Conservation (phyloP, 352 stramenopile genomes). For the Phytophthora citrophthora region DNA sequence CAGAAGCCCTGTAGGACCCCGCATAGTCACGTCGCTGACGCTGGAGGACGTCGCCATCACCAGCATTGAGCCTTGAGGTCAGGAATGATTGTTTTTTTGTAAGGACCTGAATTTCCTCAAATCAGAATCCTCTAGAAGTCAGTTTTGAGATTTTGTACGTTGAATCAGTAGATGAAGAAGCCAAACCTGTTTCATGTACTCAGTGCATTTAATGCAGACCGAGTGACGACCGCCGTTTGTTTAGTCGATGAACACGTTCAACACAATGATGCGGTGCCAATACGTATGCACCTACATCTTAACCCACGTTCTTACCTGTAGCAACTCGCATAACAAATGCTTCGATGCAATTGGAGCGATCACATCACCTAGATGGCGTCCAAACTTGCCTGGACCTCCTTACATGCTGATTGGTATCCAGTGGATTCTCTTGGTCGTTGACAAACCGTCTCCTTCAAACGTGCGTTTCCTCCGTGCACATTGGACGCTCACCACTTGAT, state of each 20-base stretch:
- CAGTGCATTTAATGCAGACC: not conserved
- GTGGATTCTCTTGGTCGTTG: constrained; percentile 3
- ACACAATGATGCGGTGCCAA: no score
- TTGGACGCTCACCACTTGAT: constrained; percentile 7
- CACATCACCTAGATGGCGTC: not conserved
- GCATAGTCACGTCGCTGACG: constrained; percentile 8
- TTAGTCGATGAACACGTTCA: constrained; percentile 5
- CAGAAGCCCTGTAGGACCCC: constrained; percentile 5
- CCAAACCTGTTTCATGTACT: no score
- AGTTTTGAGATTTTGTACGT: not conserved
- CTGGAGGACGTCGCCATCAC: constrained; percentile 40
- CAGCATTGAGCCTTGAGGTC: constrained; percentile 8
- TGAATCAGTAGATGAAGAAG: not conserved
- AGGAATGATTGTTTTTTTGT: constrained; percentile 27
- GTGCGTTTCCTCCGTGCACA: not conserved
- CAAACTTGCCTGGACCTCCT: not conserved
- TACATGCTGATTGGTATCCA: not conserved
- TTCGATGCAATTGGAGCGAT: no score
- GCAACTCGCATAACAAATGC: no score
- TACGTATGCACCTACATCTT: constrained; percentile 5
- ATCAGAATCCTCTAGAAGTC: constrained; percentile 1
- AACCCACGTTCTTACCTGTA: no score
- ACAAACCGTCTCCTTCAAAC: not conserved
- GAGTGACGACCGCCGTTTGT: not conserved
- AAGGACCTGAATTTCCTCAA: constrained; percentile 1